A percentile compares a stretch with the other conserved stretches of the same genome.
Evolutionary conservation across 257 asterid genomes (phyloP).

Genomic region (Solanum pennellii): DNA sequence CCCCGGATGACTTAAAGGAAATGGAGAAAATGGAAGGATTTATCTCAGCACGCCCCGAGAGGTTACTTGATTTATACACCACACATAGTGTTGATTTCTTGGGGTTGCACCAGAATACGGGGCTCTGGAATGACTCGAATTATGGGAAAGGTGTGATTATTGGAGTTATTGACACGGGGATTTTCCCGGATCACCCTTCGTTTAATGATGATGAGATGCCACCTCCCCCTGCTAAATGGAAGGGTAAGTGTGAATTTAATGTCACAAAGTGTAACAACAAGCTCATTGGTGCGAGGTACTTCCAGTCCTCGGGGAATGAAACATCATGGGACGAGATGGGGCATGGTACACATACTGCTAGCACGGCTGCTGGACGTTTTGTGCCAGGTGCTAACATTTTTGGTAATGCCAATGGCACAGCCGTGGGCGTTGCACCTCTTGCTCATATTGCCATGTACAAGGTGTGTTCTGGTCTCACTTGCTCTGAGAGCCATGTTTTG

Average conservation of each 20-base stretch:
- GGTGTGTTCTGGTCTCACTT: neutral
- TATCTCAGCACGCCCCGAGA: conserved; percentile 4
- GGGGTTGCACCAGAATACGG: neutral
- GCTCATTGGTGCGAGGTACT: conserved; percentile 16
- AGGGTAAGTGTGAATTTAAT: conserved; percentile 13
- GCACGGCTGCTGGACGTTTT: conserved; percentile 20
- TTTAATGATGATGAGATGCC: conserved; percentile 9
- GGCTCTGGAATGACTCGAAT: conserved; percentile 7
- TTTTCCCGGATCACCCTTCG: conserved; percentile 7
- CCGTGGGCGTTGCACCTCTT: conserved; percentile 24
- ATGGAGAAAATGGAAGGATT: conserved; percentile 12
- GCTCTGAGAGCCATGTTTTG: conserved; percentile 11
- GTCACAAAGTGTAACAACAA: conserved; percentile 14
- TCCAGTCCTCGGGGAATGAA: neutral
- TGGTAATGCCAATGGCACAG: conserved; percentile 22
- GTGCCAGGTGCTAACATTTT: conserved; percentile 4
- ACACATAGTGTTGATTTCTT: conserved; percentile 10
- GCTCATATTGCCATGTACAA: conserved; percentile 25
- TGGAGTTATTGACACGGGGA: conserved; percentile 20
- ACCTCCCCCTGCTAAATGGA: conserved; percentile 18
- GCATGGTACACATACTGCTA: conserved; percentile 24
- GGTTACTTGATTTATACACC: neutral
- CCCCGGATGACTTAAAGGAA: neutral
- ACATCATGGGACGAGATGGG: conserved; percentile 4
- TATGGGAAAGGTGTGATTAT: conserved; percentile 23